Conservation (phyloP, 2,329 filamentous ascomycete genomes). For the Colletotrichum phormii region DNA sequence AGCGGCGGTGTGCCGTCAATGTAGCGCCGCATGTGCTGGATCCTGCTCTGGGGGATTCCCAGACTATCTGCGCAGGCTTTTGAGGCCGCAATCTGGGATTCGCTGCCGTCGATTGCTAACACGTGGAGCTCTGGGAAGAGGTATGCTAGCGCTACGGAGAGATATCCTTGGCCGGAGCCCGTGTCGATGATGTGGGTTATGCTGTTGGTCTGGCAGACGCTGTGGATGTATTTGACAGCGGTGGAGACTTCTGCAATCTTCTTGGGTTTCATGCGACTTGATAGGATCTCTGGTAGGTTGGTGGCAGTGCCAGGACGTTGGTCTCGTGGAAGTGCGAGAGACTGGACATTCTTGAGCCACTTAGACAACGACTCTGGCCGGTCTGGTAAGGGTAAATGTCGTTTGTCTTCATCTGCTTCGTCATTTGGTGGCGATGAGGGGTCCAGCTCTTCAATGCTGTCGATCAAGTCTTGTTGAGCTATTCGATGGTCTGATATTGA, state of each 20-base stretch:
- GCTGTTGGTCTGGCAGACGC: conserved; percentile 38
- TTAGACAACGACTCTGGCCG: conserved; percentile 10
- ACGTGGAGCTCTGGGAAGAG: conserved; percentile 43
- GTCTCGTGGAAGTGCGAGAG: conserved; percentile 33
- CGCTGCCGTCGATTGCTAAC: conserved; percentile 47
- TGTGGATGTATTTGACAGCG: conserved; percentile 42
- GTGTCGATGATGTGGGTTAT: conserved; percentile 42
- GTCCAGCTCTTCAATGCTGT: conserved; percentile 40
- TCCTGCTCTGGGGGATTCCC: conserved; percentile 37
- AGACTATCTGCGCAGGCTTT: conserved; percentile 40
- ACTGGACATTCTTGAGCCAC: conserved; percentile 2
- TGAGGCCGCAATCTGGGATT: conserved; percentile 44
- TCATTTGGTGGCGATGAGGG: accelerated
- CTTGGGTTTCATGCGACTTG: conserved; percentile 45
- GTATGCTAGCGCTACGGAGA: conserved; percentile 44
- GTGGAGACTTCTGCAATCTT: conserved; percentile 45
- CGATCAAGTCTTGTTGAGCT: conserved; percentile 45
- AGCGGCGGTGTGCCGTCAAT: conserved; percentile 43
- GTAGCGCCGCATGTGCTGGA: conserved; percentile 43
- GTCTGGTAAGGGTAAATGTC: not conserved
- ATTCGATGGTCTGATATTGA: conserved; percentile 43
- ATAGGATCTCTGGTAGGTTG: conserved; percentile 39
- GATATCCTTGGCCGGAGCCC: conserved; percentile 44
- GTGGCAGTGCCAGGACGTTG: conserved; percentile 37
- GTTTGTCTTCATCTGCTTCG: accelerated